A percentile compares a stretch with the other conserved stretches of the same genome.
phyloP scores from a whole-genome alignment of 768 basidiomycete species.

The Suillus paluster region DNA sequence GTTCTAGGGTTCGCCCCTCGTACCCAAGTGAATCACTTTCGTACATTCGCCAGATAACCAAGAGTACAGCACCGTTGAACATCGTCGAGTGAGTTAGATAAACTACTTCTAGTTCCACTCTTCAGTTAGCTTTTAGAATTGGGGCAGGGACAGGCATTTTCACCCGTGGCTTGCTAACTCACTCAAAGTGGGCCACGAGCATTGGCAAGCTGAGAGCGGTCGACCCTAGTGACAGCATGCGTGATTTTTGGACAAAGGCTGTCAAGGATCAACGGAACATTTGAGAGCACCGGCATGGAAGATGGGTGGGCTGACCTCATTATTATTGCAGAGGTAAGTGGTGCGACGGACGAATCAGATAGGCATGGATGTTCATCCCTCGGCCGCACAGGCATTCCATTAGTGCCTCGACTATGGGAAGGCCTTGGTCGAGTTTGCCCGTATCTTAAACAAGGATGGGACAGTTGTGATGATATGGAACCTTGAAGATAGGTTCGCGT shows the following conservation, averaged over 20 bases:
- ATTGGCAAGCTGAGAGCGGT: conserved; percentile 61
- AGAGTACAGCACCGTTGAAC: conserved; percentile 46
- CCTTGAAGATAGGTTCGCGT: conserved; percentile 74
- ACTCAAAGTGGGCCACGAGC: conserved; percentile 49
- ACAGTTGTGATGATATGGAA: conserved; percentile 85
- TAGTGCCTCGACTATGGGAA: conserved; percentile 85
- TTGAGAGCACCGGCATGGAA: conserved; percentile 58
- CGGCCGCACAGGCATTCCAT: conserved; percentile 74
- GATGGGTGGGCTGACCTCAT: conserved; percentile 72
- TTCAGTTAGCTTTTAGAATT: conserved; percentile 45
- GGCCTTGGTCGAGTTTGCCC: conserved; percentile 75
- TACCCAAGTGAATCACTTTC: conserved; percentile 67
- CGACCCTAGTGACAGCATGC: conserved; percentile 86
- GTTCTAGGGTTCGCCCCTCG: conserved; percentile 56
- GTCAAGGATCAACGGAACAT: conserved; percentile 67
- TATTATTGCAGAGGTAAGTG: conserved; percentile 63
- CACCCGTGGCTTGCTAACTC: conserved; percentile 71
- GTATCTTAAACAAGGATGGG: conserved; percentile 80
- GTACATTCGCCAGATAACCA: conserved; percentile 55
- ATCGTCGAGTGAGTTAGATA: conserved; percentile 52
- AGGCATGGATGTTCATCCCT: not conserved
- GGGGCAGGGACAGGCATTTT: conserved; percentile 87
- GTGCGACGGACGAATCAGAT: not conserved
- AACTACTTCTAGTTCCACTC: conserved; percentile 23
- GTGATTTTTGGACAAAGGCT: conserved; percentile 60